Conservation (phyloP, 2,329 filamentous ascomycete species). For the Penicillium sp. region DNA sequence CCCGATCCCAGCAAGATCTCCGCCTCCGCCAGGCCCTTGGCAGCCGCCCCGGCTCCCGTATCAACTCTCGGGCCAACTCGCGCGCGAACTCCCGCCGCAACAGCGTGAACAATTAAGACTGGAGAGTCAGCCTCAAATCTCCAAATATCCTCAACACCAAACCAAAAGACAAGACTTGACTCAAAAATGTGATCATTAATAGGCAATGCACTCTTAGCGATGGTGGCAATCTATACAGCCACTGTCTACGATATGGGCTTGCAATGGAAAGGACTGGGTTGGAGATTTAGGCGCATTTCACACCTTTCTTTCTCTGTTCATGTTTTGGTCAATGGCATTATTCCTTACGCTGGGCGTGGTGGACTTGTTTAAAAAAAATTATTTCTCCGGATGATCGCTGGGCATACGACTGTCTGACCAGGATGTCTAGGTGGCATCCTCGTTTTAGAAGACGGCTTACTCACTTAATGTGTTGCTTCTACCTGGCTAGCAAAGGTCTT, state of each 20-base stretch:
- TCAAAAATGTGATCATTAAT: neutral
- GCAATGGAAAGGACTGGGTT: neutral
- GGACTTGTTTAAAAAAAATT: conserved; percentile 7
- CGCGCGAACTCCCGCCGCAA: conserved; percentile 31
- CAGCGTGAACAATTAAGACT: conserved; percentile 10
- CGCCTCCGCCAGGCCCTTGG: conserved; percentile 37
- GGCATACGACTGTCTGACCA: neutral
- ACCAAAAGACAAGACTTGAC: neutral
- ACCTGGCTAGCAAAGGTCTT: neutral
- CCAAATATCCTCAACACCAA: neutral
- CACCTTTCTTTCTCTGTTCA: conserved; percentile 21
- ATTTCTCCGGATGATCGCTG: conserved; percentile 1
- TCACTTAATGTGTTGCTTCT: neutral
- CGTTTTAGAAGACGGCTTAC: neutral
- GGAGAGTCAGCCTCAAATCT: neutral
- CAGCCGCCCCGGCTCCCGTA: conserved; percentile 36
- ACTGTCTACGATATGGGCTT: neutral
- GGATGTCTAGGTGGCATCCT: neutral
- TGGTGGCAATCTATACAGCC: neutral
- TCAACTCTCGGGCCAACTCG: conserved; percentile 33
- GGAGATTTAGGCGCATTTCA: conserved; percentile 11
- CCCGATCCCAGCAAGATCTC: conserved; percentile 40
- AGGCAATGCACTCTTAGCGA: neutral
- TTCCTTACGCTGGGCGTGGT: conserved; percentile 21
- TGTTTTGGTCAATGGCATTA: conserved; percentile 18